phyloP scores from a whole-genome alignment of 2,329 filamentous ascomycete genomes.

The Ciborinia camelliae region DNA sequence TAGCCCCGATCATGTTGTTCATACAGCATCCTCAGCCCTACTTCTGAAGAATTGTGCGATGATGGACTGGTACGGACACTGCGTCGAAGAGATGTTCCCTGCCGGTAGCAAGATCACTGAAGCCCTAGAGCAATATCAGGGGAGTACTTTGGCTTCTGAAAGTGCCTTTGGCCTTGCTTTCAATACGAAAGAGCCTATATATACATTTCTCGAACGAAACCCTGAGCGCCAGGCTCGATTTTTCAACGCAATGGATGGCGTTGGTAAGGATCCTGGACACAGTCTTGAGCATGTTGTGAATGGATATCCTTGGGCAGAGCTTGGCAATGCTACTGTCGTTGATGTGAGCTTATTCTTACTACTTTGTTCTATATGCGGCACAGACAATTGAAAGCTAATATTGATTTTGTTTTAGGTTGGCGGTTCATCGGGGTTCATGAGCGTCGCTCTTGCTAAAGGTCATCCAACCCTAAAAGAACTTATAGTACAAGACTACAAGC shows the following conservation, averaged over 20 bases:
- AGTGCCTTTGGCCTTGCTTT: slow-evolving; percentile 10
- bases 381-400: slow-evolving; percentile 4
- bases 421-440: slow-evolving; percentile 30
- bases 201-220: slow-evolving; percentile 1
- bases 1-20: slow-evolving; percentile 4
- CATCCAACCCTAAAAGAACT: slow-evolving; percentile 29
- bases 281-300: slow-evolving; percentile 12
- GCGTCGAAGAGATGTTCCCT: slow-evolving; percentile 11
- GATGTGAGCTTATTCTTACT: slow-evolving; percentile 24
- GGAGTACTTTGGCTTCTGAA: not conserved
- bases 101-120: slow-evolving; percentile 8
- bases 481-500: slow-evolving; percentile 26
- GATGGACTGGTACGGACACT: slow-evolving; percentile 5
- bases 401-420: slow-evolving; percentile 25
- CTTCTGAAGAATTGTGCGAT: not conserved
- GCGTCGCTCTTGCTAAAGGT: slow-evolving; percentile 27
- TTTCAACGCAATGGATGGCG: slow-evolving; percentile 15
- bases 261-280: slow-evolving; percentile 7
- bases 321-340: slow-evolving; percentile 31
- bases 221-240: slow-evolving; percentile 5
- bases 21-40: not conserved
- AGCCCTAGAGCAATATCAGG: slow-evolving; percentile 3
- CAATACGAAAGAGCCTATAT: slow-evolving; percentile 5
- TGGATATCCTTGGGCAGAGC: slow-evolving; percentile 29
- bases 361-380: too few relatives aligned